Conservation (phyloP, 192 early-diverging fungal genomes). For the Fimicolochytrium jonesii region DNA sequence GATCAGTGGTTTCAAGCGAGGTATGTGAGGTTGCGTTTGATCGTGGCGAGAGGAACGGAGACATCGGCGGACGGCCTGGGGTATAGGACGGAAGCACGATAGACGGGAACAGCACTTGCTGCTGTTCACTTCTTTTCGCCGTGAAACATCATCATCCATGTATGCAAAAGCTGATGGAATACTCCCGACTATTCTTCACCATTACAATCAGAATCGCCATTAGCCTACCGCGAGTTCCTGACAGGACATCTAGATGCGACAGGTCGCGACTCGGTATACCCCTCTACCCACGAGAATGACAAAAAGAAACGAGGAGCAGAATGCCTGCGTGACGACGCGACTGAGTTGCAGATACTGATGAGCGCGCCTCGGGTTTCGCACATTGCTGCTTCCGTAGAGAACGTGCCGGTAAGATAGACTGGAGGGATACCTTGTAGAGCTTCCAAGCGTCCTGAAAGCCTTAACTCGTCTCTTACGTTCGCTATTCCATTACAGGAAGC, state of each 20-base stretch:
- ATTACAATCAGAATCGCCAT: background rate
- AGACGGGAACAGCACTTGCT: no score
- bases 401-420: background rate
- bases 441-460: background rate
- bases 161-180: background rate
- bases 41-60: no score
- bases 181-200: background rate
- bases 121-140: background rate
- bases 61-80: no score
- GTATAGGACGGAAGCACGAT: no score
- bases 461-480: background rate
- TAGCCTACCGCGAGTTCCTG: background rate
- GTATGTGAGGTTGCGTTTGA: background rate
- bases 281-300: background rate
- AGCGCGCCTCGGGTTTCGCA: background rate
- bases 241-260: background rate
- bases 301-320: conserved; percentile 4
- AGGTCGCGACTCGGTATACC: background rate
- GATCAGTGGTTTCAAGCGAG: conserved; percentile 12
- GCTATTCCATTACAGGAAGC: conserved; percentile 5
- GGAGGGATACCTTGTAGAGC: background rate
- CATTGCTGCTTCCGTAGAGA: background rate
- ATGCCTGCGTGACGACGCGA: background rate
- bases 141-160: background rate
- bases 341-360: conserved; percentile 2